These are phyloP conservation scores for Blastobotrys apis DNA, from an alignment of 1,139 yeast genomes.

Conservation along the genomic window DNA sequence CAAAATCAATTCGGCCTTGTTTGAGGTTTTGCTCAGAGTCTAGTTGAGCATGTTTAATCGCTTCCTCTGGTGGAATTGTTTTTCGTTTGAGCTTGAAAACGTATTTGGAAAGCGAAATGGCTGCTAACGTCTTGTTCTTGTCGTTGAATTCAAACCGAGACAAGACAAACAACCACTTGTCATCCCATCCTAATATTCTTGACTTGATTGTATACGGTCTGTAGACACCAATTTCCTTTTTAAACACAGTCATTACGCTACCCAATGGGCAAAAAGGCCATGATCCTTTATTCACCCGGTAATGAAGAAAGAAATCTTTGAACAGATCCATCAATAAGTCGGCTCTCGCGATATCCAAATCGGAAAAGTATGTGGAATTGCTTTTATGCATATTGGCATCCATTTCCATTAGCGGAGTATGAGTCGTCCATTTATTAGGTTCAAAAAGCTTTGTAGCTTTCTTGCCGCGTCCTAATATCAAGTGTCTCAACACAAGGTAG, in stretches of 20 bases:
- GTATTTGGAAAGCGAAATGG: conserved; percentile 69
- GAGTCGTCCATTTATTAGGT: conserved; percentile 46
- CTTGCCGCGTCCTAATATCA: conserved; percentile 28
- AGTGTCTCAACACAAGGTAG: conserved; percentile 40
- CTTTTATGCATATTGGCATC: conserved; percentile 86
- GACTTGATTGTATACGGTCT: conserved; percentile 53
- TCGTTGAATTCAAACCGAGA: conserved; percentile 51
- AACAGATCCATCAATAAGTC: conserved; percentile 55
- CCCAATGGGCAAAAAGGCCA: conserved; percentile 79
- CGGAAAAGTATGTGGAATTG: conserved; percentile 81
- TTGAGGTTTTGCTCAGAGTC: conserved; percentile 49
- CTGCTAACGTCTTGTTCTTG: conserved; percentile 44
- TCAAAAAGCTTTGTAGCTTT: conserved; percentile 37
- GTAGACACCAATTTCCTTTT: conserved; percentile 68
- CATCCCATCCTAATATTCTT: conserved; percentile 76
- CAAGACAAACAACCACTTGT: conserved; percentile 75
- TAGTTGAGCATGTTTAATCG: conserved; percentile 53
- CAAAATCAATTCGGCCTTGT: conserved; percentile 40
- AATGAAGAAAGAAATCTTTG: conserved; percentile 29
- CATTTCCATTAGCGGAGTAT: conserved; percentile 73
- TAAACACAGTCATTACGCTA: conserved; percentile 61
- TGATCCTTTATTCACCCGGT: conserved; percentile 42
- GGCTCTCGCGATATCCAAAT: conserved; percentile 75
- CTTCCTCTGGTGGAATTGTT: conserved; percentile 63
- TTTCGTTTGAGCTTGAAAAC: conserved; percentile 71